Evolutionary conservation across 1,139 yeast genomes (phyloP), one percentile per base, ranked within the genome.

Genomic region (Sugiyamaella xylanicola): DNA sequence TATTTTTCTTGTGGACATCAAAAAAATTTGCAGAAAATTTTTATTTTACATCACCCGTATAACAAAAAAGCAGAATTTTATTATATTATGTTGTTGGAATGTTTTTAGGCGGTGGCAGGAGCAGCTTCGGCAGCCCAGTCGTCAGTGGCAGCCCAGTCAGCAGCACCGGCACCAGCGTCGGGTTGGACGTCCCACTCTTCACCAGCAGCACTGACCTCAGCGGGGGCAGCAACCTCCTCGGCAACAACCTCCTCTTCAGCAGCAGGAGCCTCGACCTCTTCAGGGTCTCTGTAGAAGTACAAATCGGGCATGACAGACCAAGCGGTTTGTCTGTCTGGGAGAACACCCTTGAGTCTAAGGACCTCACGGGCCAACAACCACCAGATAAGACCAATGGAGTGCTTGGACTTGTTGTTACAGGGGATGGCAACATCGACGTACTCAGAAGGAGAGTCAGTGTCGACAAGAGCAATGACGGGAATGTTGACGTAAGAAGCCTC

Each of bases 211-310:
- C 76, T 82, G 67, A 74, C 48, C 48, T 45, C 77, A 67, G 74
- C 75, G 65, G 77, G 82, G 68, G 75, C 82, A 73, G 84, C 82
- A 74, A 80, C 85, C 67, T 78, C 85, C 69, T 81, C 89, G 71
- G 79, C 86, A 72, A 79, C 83, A 67, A 78, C 77, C 66, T 74
- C 80, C 69, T 80, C 83, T 68, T 78, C 83, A 66, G 75, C 78
- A 64, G 78, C 76, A 71, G 81, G 82, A 69, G 80, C 76, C 82
- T 90, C 97, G 79, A 87, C 87, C 82, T 93, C 99, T 84, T 93
- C 99, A 76, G 99, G 99, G 83, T 93, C 97, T 87, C 99, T 93
- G 98, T 93, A 93, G 92, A 93, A 93, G 91, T 92, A 93, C 81
- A 92, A 86, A 84, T 93, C 99, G 81, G 98, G 98, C 99, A 93